Conservation (phyloP, 73 alveolate species). For the Breviolum minutum region DNA sequence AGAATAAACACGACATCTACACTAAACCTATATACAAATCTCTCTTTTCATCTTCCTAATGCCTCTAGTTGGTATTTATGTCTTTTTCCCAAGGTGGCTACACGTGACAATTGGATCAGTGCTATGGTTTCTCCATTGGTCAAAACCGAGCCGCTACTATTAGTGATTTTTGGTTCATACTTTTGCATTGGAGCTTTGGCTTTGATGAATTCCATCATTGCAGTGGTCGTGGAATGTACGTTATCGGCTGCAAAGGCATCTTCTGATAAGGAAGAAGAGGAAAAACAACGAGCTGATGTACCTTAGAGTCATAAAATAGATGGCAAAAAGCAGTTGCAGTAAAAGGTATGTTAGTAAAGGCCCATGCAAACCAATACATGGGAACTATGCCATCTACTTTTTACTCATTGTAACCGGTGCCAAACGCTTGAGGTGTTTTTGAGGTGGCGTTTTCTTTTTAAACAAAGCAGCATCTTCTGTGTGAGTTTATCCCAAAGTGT, state of each 20-base stretch:
- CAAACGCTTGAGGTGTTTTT: background rate
- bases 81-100: constrained; percentile 19
- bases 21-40: too few species aligned
- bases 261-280: constrained; percentile 79
- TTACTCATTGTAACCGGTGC: too few species aligned
- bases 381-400: too few species aligned
- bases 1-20: too few species aligned
- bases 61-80: background rate
- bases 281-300: constrained; percentile 42
- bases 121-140: constrained; percentile 67
- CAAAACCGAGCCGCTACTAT: constrained; percentile 57
- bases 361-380: too few species aligned
- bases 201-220: constrained; percentile 80
- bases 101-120: constrained; percentile 81
- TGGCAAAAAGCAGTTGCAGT: too few species aligned
- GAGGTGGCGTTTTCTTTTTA: background rate
- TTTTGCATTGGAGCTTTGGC: constrained; percentile 86
- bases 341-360: too few species aligned
- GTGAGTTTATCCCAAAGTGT: too few species aligned
- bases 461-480: too few species aligned
- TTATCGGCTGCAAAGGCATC: constrained; percentile 69
- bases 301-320: too few species aligned
- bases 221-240: constrained; percentile 85
- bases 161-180: constrained; percentile 61
- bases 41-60: background rate